Conservation (phyloP, 2,329 filamentous ascomycete genomes). For the Trichophaea hybrida region DNA sequence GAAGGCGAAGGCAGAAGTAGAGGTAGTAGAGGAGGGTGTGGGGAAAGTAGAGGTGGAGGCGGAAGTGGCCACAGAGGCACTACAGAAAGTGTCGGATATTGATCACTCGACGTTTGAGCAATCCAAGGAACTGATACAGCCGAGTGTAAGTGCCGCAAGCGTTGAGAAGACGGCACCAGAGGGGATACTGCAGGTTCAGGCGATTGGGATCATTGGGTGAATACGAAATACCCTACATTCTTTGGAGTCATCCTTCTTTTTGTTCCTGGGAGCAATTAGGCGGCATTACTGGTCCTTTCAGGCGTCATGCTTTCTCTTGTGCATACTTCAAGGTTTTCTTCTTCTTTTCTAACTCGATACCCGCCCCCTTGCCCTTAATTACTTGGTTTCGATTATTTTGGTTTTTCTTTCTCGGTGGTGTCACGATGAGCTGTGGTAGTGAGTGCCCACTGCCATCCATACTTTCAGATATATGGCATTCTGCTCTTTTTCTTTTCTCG, state of each 20-base stretch:
- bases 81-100: neutral
- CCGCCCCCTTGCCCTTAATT: neutral
- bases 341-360: conserved; percentile 13
- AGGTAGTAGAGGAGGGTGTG: neutral
- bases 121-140: neutral
- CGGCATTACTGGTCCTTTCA: neutral
- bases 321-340: conserved; percentile 9
- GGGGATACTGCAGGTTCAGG: neutral
- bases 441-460: too few relatives aligned
- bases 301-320: conserved; percentile 3
- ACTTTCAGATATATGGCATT: too few relatives aligned
- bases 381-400: conserved; percentile 5
- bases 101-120: neutral
- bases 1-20: neutral
- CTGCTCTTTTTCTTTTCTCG: too few relatives aligned
- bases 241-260: neutral
- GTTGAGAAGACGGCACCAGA: neutral
- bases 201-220: conserved; percentile 1
- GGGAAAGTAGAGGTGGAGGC: neutral
- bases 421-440: too few relatives aligned
- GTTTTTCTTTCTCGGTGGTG: conserved; percentile 5
- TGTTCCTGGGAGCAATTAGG: neutral
- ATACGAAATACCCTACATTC: neutral
- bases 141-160: neutral
- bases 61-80: neutral